These are phyloP conservation scores for Dittrichia graveolens DNA, from an alignment of 129 eudicot species.

Conservation along the genomic window DNA sequence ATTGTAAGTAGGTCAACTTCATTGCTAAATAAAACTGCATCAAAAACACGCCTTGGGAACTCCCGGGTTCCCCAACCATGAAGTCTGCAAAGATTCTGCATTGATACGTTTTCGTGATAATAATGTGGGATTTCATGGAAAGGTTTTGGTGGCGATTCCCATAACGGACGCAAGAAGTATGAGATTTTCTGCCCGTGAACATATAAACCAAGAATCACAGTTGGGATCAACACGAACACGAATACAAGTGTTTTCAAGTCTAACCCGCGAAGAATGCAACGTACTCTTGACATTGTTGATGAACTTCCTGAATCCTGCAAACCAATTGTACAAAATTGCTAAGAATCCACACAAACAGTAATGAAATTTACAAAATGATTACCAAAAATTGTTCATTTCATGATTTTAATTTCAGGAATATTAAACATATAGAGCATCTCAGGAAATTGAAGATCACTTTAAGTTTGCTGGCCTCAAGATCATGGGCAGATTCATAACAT, in stretches of 20 bases:
- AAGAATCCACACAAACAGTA: not conserved
- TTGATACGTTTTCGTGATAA: conserved; percentile 80
- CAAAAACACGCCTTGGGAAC: conserved; percentile 84
- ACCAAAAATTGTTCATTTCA: conserved; percentile 2
- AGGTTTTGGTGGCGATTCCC: conserved; percentile 91
- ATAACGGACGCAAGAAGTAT: conserved; percentile 78
- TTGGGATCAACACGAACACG: conserved; percentile 56
- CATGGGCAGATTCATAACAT: not conserved
- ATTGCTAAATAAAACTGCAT: conserved; percentile 90
- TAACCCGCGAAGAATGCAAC: conserved; percentile 70
- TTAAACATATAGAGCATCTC: not conserved
- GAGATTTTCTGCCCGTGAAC: conserved; percentile 81
- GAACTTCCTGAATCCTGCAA: conserved; percentile 62
- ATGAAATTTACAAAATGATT: not conserved
- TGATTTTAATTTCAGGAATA: not conserved
- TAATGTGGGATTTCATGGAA: conserved; percentile 83
- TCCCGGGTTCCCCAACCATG: conserved; percentile 91
- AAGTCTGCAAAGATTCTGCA: conserved; percentile 81
- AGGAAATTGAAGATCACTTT: conserved; percentile 15
- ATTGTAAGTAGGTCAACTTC: conserved; percentile 80
- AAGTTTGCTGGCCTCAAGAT: not conserved
- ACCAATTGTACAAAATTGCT: conserved; percentile 1
- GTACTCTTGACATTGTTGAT: conserved; percentile 60
- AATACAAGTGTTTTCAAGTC: conserved; percentile 65
- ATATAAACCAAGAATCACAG: conserved; percentile 48